Evolutionary conservation across 2,329 filamentous ascomycete species (phyloP), one percentile per base, ranked within the genome.

Genomic region (Whalleya microplaca): DNA sequence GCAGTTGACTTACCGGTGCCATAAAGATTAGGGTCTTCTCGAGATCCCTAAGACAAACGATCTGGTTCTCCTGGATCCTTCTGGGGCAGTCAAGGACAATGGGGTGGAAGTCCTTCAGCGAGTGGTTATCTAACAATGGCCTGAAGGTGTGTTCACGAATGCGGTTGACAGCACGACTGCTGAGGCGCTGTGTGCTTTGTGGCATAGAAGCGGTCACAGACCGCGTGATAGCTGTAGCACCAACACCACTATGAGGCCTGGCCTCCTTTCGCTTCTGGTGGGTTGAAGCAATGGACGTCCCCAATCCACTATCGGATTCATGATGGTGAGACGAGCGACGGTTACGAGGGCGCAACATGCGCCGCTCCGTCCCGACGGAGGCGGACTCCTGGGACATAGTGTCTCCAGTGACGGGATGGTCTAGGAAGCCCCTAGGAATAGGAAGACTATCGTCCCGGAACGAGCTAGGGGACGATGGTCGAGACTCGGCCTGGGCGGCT

Each of bases 21-120:
- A 93, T 86, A 76, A 93, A 92, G 69, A 97, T 85, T 59, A 98
- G 80, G 9, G 89, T 94, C 84, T 96, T 96, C 76, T 98, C 94
- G 48, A 98, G 83, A 75, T 98, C 94, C 73, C 94, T 87, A 53
- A 98, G 85, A 77, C 90, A 96, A 72, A 90, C 87, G 69, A 98
- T 95, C 68, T 95, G 87, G 75, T 92, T 93, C 71, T 87, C 85
- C 69, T 86, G 85, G 72, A 96, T 95, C 70, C 89, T 89, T 73
- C 84, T 82, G 46, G 91, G 91, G 63, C 92, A 86, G 73, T 91
- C 88, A 65, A 89, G 81, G 62, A 96, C 83, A 66, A 96, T 84
- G 47, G 88, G 81, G 71, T 92, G 88, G 73, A 96, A 96, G 47
- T 89, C 86, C 72, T 92, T 90, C 59, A 96, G 82, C 29, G 83